Conservation (phyloP, 495 filamentous ascomycete species). For the Aspergillus biplanus region DNA sequence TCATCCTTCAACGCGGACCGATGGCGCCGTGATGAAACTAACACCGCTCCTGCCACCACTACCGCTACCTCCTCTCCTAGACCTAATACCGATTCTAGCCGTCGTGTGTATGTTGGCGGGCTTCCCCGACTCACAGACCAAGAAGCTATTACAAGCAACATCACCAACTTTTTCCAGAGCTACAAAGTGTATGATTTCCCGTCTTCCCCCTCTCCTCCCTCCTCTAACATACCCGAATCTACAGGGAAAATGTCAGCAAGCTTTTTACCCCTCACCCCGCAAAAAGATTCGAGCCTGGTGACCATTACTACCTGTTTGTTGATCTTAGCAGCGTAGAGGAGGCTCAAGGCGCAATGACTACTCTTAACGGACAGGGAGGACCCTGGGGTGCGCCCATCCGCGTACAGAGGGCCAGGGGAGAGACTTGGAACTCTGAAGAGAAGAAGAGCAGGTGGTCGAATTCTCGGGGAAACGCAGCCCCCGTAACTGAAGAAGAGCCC, state of each 20-base stretch:
- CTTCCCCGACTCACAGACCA: conserved; percentile 62
- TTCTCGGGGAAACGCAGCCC: conserved; percentile 15
- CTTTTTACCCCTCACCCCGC: conserved; percentile 61
- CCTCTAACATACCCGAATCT: conserved; percentile 10
- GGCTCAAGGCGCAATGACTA: conserved; percentile 52
- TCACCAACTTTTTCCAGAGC: conserved; percentile 61
- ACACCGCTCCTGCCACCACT: conserved; percentile 2
- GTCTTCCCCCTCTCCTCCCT: neutral
- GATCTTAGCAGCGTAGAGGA: conserved; percentile 62
- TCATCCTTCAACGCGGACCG: conserved; percentile 38
- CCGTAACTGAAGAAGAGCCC: conserved; percentile 19
- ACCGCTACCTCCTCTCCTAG: conserved; percentile 23
- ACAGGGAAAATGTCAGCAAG: conserved; percentile 63
- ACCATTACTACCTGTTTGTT: conserved; percentile 71
- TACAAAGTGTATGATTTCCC: conserved; percentile 50
- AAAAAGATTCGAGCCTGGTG: conserved; percentile 53
- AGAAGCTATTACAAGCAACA: conserved; percentile 52
- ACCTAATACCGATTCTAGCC: conserved; percentile 46
- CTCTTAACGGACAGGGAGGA: conserved; percentile 41
- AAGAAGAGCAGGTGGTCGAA: conserved; percentile 25
- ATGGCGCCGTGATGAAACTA: conserved; percentile 39
- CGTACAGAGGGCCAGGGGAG: conserved; percentile 44
- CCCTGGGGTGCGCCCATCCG: conserved; percentile 53
- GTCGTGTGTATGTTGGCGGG: conserved; percentile 66
- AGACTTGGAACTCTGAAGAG: conserved; percentile 35